Base-by-base conservation (phyloP, 2,329 filamentous ascomycete genomes). In the Colletotrichum abscissum region DNA sequence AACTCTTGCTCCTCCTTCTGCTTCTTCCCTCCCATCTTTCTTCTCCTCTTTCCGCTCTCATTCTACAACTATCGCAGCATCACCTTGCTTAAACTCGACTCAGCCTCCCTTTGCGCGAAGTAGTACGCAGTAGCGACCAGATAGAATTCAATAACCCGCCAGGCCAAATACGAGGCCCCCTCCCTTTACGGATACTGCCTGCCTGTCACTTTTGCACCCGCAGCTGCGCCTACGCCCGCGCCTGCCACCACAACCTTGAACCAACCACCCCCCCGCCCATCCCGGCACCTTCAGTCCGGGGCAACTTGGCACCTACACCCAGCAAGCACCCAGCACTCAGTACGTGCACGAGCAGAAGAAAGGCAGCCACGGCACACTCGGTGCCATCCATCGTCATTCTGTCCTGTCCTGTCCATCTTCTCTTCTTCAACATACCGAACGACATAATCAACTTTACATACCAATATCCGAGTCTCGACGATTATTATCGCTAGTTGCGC, bases 251-350 rank as follows among this genome's bases (percentile, higher is more conserved):
- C 33, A 30, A 66, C 63, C 63, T 55, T 35, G 62, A 58, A 30
- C 63, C 69, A 72, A 67, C 69, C 59, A 52, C 24, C 52, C 66
- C 75, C 38, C 76, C 75, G 35, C 75, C 72, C 22, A 74, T 71
- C 66, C 76, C 76, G 52, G 76, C 76, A 65, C 69, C 64, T 30
- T 59, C 72, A 68, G 73, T 73, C 70, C 70, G 70, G 70, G 70
- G 63, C 33, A 70, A 60, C 70, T 73, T 57, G 67, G 70, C 67
- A 64, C 28, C 52, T 33, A 52, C 49, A 46, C 69, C 59, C 12
- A 26, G 42, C 52, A 4, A 26, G 42, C 52, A 33, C 60, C 60
- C 26, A 19, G 16, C 9, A 49, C 38, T 16, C 19, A 49, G 42
- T 19, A 49, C 42, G 46, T 30, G 38, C 69, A 46, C 52, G n/a